Evolutionary conservation across 495 filamentous ascomycete genomes (phyloP), one percentile per base, ranked within the genome.

Genomic region (Trichoderma erinaceum): DNA sequence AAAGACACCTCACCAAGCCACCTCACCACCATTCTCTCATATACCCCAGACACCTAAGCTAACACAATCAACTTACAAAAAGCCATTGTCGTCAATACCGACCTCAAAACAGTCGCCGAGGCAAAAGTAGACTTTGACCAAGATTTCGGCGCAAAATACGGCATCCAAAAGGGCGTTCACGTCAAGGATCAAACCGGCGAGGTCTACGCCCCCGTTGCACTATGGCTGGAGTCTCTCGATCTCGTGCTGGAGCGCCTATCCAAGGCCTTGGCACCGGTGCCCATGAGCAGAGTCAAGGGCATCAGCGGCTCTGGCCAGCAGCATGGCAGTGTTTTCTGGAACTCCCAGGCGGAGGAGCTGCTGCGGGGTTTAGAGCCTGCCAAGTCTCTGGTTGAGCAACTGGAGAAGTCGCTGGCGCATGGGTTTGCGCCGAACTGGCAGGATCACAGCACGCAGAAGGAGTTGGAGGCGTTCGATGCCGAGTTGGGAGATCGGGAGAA

Each of bases 351-450:
- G n/a, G 91, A 93, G 75, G 65, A 71, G 6, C 71, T 89, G 27
- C 81, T 98, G 56, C 76, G 72, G 10, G 81, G 71, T 18, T 79
- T 98, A 27, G 82, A 93, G 71, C 69, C 84, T 5, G 77, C 75
- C 48, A 85, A 83, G 74, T 72, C 79, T 1, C 79, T 94, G 27
- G 84, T 92, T 48, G 86, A 89, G 56, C 91, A 95, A 77, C 78
- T 94, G n/a, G 71, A 65, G 12, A 77, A 78, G 15, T 78, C 77
- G 1, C 96, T 99, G 75, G 90, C 92, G 8, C 90, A 96, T 76
- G 88, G 89, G 10, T 93, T 86, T 78, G 92, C 90, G 68, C 95
- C 95, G 10, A 99, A 98, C 78, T 99, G 95, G 95, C 95, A 98
- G 77, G 95, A 99, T 76, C 87, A 91, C 61, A 96, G 92, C 76